Conservation (phyloP, 805 yeast species). For the Yarrowia sp. region DNA sequence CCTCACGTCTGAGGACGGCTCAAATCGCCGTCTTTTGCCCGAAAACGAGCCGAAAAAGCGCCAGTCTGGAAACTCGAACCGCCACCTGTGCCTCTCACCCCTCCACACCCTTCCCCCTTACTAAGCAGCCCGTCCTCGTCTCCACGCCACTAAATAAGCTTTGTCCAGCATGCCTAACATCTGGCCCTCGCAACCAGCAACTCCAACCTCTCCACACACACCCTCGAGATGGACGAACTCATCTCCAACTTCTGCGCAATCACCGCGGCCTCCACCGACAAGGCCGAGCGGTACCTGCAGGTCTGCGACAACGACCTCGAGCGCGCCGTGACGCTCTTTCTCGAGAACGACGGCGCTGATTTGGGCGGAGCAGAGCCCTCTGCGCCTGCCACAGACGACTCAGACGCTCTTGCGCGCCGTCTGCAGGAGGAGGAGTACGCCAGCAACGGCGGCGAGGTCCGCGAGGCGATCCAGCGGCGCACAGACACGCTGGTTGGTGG, state of each 20-base stretch:
- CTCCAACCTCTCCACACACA: not conserved
- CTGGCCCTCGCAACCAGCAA: too few species aligned
- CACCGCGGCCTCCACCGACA: constrained; percentile 66
- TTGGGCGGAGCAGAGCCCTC: constrained; percentile 31
- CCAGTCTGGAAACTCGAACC: too few species aligned
- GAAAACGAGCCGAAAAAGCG: too few species aligned
- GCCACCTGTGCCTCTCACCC: too few species aligned
- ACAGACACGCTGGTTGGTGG: constrained; percentile 65
- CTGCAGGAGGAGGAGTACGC: constrained; percentile 36
- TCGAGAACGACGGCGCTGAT: constrained; percentile 53
- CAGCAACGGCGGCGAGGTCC: constrained; percentile 49
- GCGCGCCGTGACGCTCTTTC: constrained; percentile 76
- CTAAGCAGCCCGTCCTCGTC: not conserved
- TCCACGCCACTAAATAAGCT: not conserved
- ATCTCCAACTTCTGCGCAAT: constrained; percentile 78
- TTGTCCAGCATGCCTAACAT: too few species aligned
- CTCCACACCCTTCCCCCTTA: not conserved
- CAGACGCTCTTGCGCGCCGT: constrained; percentile 31
- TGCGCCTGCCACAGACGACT: not conserved
- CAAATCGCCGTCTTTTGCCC: too few species aligned
- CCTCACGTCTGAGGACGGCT: too few species aligned
- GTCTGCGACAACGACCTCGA: constrained; percentile 77
- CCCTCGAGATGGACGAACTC: constrained; percentile 31
- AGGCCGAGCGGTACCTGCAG: constrained; percentile 74
- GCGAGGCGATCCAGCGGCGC: constrained; percentile 74